Evolutionary conservation across 495 filamentous ascomycete genomes (phyloP).

Genomic region (Penicillium paradoxum): DNA sequence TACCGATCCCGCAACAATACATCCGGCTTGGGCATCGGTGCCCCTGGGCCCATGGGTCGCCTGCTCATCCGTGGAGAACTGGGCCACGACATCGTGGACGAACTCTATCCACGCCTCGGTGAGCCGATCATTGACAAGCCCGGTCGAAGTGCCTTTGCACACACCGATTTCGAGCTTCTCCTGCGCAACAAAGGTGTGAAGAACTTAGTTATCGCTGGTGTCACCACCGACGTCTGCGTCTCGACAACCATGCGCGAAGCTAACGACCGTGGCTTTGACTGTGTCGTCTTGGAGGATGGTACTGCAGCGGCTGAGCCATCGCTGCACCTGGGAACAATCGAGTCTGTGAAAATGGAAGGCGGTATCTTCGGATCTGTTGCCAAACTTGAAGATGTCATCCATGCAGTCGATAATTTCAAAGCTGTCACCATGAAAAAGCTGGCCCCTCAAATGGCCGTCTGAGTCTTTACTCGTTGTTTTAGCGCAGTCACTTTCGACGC

Average conservation of each 20-base stretch:
- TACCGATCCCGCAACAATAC: constrained; percentile 52
- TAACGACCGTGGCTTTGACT: constrained; percentile 71
- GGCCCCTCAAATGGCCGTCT: constrained; percentile 36
- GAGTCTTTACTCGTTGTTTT: constrained; percentile 12
- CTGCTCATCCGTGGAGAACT: constrained; percentile 59
- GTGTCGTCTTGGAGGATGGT: constrained; percentile 52
- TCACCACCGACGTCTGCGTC: constrained; percentile 69
- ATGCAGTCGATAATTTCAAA: constrained; percentile 46
- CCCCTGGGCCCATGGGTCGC: constrained; percentile 56
- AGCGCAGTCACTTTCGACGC: constrained; percentile 11
- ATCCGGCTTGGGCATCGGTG: constrained; percentile 54
- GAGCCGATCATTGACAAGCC: constrained; percentile 68
- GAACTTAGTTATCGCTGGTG: constrained; percentile 61
- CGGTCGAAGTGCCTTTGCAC: constrained; percentile 59
- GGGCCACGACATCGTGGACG: constrained; percentile 58
- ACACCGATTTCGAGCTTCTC: constrained; percentile 59
- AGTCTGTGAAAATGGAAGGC: constrained; percentile 53
- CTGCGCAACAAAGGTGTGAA: constrained; percentile 59
- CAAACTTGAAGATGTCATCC: constrained; percentile 44
- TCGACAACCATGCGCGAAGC: constrained; percentile 65
- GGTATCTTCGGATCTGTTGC: constrained; percentile 55
- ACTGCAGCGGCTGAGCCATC: constrained; percentile 46
- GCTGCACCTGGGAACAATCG: constrained; percentile 47
- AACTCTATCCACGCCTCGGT: constrained; percentile 49
- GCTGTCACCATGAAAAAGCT: constrained; percentile 41